These are phyloP conservation scores for Taiozyma sp. DNA, from an alignment of 1,139 yeast species.

Conservation along the genomic window DNA sequence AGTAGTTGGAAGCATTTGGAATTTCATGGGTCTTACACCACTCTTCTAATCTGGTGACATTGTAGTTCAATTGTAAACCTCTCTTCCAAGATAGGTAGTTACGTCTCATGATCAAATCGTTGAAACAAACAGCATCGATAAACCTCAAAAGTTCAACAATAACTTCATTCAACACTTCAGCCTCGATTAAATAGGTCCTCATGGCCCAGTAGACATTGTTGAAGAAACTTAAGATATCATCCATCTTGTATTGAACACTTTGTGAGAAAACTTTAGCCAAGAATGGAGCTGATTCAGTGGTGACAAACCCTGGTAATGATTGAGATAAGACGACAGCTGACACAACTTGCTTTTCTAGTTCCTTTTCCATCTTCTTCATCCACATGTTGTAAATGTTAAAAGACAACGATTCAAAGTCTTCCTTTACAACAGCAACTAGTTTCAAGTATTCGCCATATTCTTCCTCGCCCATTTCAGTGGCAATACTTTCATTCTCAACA, in stretches of 20 bases:
- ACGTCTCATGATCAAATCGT: constrained; percentile 93
- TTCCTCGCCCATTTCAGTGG: constrained; percentile 82
- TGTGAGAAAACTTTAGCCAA: constrained; percentile 79
- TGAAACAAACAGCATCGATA: constrained; percentile 93
- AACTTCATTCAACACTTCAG: constrained; percentile 80
- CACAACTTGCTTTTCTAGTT: constrained; percentile 85
- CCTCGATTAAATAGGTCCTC: constrained; percentile 87
- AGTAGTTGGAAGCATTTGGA: constrained; percentile 83
- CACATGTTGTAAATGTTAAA: constrained; percentile 95
- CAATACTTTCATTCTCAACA: constrained; percentile 72
- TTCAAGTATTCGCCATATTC: constrained; percentile 90
- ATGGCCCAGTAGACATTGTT: constrained; percentile 91
- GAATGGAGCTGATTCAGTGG: constrained; percentile 83
- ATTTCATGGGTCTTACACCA: constrained; percentile 97
- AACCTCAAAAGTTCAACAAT: constrained; percentile 78
- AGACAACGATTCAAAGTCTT: constrained; percentile 89
- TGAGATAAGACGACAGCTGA: constrained; percentile 94
- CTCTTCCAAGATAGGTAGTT: constrained; percentile 96
- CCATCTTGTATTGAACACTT: constrained; percentile 82
- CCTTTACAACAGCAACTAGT: constrained; percentile 87
- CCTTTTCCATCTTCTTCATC: constrained; percentile 95
- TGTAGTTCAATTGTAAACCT: constrained; percentile 94
- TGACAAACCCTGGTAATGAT: constrained; percentile 93
- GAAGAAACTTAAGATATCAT: constrained; percentile 85
- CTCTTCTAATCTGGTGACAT: constrained; percentile 93